Percentiles rank a stretch among this genome's conserved stretches.
phyloP scores from a whole-genome alignment of 2,329 filamentous ascomycete species.

The Phialemoniopsis sp. region DNA sequence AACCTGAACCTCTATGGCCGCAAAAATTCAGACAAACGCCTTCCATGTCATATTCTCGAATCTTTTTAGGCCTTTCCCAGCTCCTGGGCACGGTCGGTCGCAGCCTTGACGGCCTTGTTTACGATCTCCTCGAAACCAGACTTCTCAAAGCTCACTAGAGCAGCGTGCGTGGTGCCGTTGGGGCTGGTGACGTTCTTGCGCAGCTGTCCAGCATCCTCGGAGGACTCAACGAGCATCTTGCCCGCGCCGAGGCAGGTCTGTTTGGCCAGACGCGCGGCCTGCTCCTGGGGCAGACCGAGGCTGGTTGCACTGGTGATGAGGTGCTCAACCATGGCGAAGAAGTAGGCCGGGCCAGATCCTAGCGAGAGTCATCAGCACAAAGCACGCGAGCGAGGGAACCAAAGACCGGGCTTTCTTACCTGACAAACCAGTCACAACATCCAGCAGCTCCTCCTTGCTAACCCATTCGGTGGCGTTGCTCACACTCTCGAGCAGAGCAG shows the following conservation, averaged over 20 bases:
- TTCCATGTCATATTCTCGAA: background rate
- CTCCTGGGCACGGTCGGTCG: slow-evolving; percentile 35
- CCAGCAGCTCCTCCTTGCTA: slow-evolving; percentile 41
- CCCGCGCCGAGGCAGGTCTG: slow-evolving; percentile 48
- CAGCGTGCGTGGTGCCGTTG: slow-evolving; percentile 46
- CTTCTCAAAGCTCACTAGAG: slow-evolving; percentile 41
- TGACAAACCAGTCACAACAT: slow-evolving; percentile 45
- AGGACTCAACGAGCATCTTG: slow-evolving; percentile 43
- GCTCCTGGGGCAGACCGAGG: slow-evolving; percentile 40
- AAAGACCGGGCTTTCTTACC: slow-evolving; percentile 23
- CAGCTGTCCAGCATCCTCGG: slow-evolving; percentile 39
- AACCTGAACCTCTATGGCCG: background rate
- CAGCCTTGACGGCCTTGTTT: slow-evolving; percentile 40
- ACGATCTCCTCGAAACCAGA: slow-evolving; percentile 37
- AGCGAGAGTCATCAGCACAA: background rate
- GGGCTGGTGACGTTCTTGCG: slow-evolving; percentile 48
- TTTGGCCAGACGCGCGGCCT: slow-evolving; percentile 43
- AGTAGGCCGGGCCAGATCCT: slow-evolving; percentile 47
- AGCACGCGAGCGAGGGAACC: too few relatives aligned
- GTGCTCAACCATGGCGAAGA: slow-evolving; percentile 49
- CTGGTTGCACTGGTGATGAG: slow-evolving; percentile 36
- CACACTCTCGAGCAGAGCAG: slow-evolving; percentile 36
- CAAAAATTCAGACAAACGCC: background rate
- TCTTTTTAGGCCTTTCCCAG: slow-evolving; percentile 22
- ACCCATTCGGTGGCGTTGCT: slow-evolving; percentile 47